These are phyloP conservation scores for Dendrobium chrysotoxum DNA, from an alignment of 106 monocot genomes.

Conservation along the genomic window DNA sequence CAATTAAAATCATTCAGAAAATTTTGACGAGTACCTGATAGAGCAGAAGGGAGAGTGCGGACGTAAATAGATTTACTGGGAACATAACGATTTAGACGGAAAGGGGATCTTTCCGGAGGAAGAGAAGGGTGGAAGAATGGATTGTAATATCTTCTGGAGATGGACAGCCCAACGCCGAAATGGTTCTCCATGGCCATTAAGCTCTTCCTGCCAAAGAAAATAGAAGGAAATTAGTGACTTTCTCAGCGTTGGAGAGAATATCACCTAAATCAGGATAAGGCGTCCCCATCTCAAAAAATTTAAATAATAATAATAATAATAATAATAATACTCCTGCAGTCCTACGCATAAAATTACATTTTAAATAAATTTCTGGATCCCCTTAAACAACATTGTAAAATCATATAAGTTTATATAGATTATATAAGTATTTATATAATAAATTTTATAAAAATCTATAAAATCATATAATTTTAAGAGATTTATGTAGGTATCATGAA, in stretches of 20 bases:
- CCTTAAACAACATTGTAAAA: too few relatives aligned
- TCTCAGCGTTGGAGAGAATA: not conserved
- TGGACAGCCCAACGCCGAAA: not conserved
- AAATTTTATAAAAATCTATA: too few relatives aligned
- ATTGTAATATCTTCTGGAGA: not conserved
- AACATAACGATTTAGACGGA: not conserved
- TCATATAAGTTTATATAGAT: too few relatives aligned
- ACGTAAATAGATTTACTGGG: not conserved
- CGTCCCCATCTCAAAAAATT: too few relatives aligned
- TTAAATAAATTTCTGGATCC: too few relatives aligned
- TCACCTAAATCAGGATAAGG: not conserved
- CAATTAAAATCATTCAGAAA: too few relatives aligned
- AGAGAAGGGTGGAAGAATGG: not conserved
- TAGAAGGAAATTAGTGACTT: not conserved
- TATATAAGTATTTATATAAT: too few relatives aligned
- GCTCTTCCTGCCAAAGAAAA: not conserved
- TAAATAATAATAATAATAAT: too few relatives aligned
- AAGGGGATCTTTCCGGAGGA: not conserved
- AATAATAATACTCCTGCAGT: too few relatives aligned
- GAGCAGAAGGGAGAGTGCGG: not conserved
- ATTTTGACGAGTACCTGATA: not conserved
- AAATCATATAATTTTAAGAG: too few relatives aligned
- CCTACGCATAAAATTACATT: too few relatives aligned
- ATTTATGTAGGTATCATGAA: too few relatives aligned
- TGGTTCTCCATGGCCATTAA: not conserved